Base-by-base conservation (phyloP, 495 filamentous ascomycete species). In the Parathielavia hyrcaniae region DNA sequence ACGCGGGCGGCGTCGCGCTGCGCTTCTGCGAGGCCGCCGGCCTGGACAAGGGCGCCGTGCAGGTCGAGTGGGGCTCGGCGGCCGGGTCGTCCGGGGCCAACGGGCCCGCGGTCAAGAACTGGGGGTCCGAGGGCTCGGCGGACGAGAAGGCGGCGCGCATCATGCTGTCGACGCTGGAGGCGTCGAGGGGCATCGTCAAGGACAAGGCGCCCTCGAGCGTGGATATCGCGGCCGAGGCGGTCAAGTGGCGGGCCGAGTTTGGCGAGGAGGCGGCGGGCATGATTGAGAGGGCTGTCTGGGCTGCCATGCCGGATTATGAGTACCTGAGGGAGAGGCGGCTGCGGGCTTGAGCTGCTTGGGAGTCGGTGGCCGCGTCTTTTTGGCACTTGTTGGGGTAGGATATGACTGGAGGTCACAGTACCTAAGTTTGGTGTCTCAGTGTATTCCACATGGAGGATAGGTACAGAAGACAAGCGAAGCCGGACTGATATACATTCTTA, bases 281-380 rank as follows among this genome's bases (percentile, higher is more conserved):
- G 22, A 38, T 80, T 1, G 75, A 75, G 58, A 50, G 61, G 48
- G 63, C 58, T 53, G 76, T 79, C 1, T 41, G 61, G 38, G 69
- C 60, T n/a, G 69, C 73, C 1, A 77, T 78, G 76, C 59, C 64
- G 3, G 76, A 80, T 58, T 80, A 78, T 64, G 71, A 77, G 62
- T 76, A 70, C 63, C 55, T 80, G 38, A 75, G 66, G 58, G 69
- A 61, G 35, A 68, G 69, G 20, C 66, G 74, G 49, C 22, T 71
- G 63, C 26, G 26, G 26, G 26, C 26, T 30, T 30, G 26, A 30
- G 26, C 26, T 30, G 26, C 3, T 30, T 30, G 26, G 26, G 2
- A 6, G 26, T n/a, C 26, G 26, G 26, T 30, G 26, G 26, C 26
- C n/a, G n/a, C n/a, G n/a, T n/a, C n/a, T n/a, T n/a, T n/a, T 30